Evolutionary conservation across 2,329 filamentous ascomycete genomes (phyloP).

Genomic region (Diaporthe helianthi): DNA sequence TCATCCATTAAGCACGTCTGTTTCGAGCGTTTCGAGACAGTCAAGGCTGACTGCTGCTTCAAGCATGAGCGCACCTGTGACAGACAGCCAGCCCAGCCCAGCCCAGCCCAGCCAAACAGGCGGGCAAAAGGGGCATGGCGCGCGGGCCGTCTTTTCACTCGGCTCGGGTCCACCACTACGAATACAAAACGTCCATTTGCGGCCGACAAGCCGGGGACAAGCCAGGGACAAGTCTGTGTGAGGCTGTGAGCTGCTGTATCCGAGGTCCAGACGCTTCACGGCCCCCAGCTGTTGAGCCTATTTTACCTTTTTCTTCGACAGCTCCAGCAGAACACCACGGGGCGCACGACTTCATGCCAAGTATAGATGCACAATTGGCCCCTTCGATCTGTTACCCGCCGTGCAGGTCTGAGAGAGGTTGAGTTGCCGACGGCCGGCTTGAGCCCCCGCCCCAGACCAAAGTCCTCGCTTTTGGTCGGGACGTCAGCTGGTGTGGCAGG

Average conservation of each 20-base stretch:
- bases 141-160: conserved; percentile 26
- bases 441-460: not conserved
- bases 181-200: conserved; percentile 25
- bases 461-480: not conserved
- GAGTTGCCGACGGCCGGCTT: not conserved
- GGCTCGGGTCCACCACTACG: conserved; percentile 18
- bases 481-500: not conserved
- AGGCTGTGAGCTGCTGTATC: conserved; percentile 17
- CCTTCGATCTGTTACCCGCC: too few species aligned
- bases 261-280: conserved; percentile 1
- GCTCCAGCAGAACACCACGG: not conserved
- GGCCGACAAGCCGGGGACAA: conserved; percentile 15
- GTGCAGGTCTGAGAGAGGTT: not conserved
- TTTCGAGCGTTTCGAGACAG: conserved; percentile 20
- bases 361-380: not conserved
- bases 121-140: conserved; percentile 25
- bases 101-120: conserved; percentile 2
- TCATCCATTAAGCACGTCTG: conserved; percentile 15
- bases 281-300: not conserved
- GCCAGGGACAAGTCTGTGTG: not conserved
- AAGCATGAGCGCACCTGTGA: conserved; percentile 22
- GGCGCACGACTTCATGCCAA: not conserved
- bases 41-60: conserved; percentile 25
- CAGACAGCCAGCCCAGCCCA: not conserved
- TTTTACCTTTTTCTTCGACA: not conserved